Conservation (phyloP, 352 stramenopile species). For the Blastocystis hominis region DNA sequence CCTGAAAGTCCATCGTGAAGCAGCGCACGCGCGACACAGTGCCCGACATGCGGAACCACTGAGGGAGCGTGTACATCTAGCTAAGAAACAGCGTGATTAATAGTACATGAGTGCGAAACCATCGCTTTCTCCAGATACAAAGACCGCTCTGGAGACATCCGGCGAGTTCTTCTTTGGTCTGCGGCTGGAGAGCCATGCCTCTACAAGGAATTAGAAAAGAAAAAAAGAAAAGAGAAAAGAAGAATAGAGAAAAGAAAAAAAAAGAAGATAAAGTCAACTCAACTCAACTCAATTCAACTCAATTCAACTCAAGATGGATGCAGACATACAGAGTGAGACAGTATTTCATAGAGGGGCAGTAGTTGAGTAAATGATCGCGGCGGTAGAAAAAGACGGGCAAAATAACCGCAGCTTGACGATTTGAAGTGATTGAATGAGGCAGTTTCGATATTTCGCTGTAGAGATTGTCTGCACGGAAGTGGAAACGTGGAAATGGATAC, state of each 20-base stretch:
- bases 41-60: background rate
- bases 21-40: background rate
- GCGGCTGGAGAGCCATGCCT: background rate
- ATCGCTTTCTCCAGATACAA: background rate
- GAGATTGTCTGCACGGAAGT: background rate
- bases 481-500: background rate
- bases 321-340: background rate
- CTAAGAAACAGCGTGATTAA: background rate
- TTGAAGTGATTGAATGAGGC: background rate
- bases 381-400: background rate
- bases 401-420: background rate
- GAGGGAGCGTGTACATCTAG: background rate
- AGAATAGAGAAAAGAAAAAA: too few species aligned
- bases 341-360: background rate
- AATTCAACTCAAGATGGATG: background rate
- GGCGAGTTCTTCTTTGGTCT: conserved; percentile 25
- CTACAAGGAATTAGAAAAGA: background rate
- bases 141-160: background rate
- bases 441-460: background rate
- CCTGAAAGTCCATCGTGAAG: conserved; percentile 9
- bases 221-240: too few species aligned
- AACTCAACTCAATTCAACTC: too few species aligned
- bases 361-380: background rate
- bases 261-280: too few species aligned
- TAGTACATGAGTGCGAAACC: background rate